phyloP scores from a whole-genome alignment of 2,329 filamentous ascomycete genomes.

The Fusarium setosum region DNA sequence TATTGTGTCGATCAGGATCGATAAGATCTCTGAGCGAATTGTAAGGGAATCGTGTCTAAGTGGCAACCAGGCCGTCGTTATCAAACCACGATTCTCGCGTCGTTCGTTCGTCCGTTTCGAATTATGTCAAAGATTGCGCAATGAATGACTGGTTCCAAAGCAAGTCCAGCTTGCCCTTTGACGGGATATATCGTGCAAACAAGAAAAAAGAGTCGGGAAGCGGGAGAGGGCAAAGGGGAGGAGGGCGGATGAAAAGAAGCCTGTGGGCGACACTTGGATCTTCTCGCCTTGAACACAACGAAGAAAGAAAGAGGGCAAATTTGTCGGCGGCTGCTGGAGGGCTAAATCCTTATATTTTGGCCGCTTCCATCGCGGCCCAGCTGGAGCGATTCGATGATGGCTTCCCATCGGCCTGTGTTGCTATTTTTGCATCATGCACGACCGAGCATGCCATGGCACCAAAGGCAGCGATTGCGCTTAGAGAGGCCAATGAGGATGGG shows the following conservation, averaged over 20 bases:
- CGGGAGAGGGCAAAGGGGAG: slow-evolving; percentile 48
- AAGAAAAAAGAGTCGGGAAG: slow-evolving; percentile 35
- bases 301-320: slow-evolving; percentile 55
- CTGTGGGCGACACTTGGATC: slow-evolving; percentile 63
- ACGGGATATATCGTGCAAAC: slow-evolving; percentile 53
- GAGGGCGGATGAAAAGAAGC: slow-evolving; percentile 47
- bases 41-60: slow-evolving; percentile 35
- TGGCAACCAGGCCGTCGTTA: slow-evolving; percentile 41
- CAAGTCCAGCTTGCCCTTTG: slow-evolving; percentile 71
- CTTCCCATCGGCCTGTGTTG: slow-evolving; percentile 43
- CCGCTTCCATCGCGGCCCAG: slow-evolving; percentile 55
- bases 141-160: slow-evolving; percentile 65
- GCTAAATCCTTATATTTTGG: slow-evolving; percentile 70
- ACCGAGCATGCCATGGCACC: slow-evolving; percentile 42
- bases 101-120: slow-evolving; percentile 33
- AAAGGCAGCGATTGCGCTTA: slow-evolving; percentile 57
- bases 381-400: slow-evolving; percentile 43
- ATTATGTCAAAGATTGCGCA: slow-evolving; percentile 39
- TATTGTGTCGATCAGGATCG: slow-evolving; percentile 40
- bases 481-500: slow-evolving; percentile 57
- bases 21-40: slow-evolving; percentile 41
- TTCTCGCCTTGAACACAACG: slow-evolving; percentile 56
- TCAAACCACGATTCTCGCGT: slow-evolving; percentile 42
- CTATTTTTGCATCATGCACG: slow-evolving; percentile 53
- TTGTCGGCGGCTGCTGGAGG: slow-evolving; percentile 54